Conservation (phyloP, 257 asterid species). For the Nicotiana sylvestris region DNA sequence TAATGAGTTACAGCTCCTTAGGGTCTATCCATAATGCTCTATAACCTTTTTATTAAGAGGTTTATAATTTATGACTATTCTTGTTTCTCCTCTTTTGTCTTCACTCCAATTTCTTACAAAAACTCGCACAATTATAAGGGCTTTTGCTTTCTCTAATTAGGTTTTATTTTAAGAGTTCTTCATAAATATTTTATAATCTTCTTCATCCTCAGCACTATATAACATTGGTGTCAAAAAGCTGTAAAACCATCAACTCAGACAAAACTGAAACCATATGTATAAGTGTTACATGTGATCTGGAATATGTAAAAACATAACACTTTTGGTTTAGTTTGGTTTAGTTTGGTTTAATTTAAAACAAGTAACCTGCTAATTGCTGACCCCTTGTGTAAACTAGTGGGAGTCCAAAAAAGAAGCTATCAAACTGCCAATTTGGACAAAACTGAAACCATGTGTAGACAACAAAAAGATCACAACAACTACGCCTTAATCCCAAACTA, state of each 20-base stretch:
- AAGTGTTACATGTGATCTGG: neutral
- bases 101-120: neutral
- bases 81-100: neutral
- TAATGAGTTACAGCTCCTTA: neutral
- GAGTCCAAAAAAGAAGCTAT: neutral
- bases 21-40: neutral
- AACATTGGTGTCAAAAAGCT: neutral
- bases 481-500: neutral
- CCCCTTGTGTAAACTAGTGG: neutral
- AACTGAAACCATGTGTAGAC: neutral
- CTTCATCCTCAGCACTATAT: neutral
- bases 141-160: neutral
- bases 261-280: neutral
- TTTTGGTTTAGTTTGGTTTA: neutral
- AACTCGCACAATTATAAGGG: neutral
- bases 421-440: constrained; percentile 2
- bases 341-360: neutral
- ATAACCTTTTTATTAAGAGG: neutral
- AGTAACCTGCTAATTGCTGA: neutral
- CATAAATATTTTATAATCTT: neutral
- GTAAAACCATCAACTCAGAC: neutral
- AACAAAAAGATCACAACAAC: neutral
- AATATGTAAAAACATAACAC: neutral
- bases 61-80: neutral
- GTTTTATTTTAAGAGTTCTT: neutral